phyloP scores from a whole-genome alignment of 2,329 filamentous ascomycete genomes.

The Teratosphaeriaceae sp. region DNA sequence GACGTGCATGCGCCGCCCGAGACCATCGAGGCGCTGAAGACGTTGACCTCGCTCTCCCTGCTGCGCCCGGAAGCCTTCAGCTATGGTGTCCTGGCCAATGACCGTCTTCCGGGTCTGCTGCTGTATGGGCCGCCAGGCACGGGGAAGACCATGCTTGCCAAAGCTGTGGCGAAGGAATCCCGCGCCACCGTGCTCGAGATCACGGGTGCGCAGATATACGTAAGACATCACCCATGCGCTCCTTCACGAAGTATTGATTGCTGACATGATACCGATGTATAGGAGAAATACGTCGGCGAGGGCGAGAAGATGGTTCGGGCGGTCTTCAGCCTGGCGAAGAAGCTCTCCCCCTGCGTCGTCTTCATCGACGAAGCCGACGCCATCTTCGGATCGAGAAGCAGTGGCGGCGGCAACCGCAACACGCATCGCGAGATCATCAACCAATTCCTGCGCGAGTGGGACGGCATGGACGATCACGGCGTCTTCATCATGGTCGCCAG shows the following conservation, averaged over 20 bases:
- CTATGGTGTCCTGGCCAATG: conserved; percentile 85
- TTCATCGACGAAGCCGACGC: conserved; percentile 98
- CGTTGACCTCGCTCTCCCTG: conserved; percentile 80
- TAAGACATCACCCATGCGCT: too few species aligned
- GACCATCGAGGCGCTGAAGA: conserved; percentile 81
- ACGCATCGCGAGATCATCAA: conserved; percentile 88
- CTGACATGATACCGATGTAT: too few species aligned
- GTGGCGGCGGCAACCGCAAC: conserved; percentile 57
- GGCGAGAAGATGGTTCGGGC: conserved; percentile 94
- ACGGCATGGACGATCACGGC: conserved; percentile 70
- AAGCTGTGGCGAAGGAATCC: conserved; percentile 58
- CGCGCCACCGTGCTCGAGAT: conserved; percentile 73
- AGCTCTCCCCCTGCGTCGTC: conserved; percentile 84
- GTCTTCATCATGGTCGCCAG: conserved; percentile 99
- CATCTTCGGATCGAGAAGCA: conserved; percentile 71
- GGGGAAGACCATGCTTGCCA: conserved; percentile 73
- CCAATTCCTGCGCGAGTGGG: conserved; percentile 95
- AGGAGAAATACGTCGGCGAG: conserved; percentile 95
- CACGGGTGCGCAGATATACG: conserved; percentile 82
- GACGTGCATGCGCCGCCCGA: conserved; percentile 78
- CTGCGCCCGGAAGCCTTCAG: conserved; percentile 89
- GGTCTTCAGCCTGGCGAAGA: conserved; percentile 84
- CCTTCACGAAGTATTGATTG: too few species aligned
- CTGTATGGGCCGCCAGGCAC: conserved; percentile 96
- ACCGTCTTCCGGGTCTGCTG: conserved; percentile 84